Conservation (phyloP, 495 filamentous ascomycete species). For the Friedmanniomyces simplex region DNA sequence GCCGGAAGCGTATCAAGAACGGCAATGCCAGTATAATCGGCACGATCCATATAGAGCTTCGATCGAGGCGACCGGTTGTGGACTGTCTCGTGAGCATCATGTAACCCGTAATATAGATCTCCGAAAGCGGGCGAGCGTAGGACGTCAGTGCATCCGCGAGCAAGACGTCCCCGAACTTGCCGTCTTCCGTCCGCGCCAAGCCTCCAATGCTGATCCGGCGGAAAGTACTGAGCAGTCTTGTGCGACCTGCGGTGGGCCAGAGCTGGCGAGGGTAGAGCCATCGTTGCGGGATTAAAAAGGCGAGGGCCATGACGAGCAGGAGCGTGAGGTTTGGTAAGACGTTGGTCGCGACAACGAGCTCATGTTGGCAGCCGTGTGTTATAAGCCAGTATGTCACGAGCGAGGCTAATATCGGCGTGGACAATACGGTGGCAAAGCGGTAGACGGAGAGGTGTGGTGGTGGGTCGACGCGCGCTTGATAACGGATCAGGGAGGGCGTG, state of each 20-base stretch:
- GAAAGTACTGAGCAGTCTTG: conserved; percentile 59
- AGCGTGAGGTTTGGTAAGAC: conserved; percentile 67
- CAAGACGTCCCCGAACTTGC: conserved; percentile 87
- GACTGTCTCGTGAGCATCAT: conserved; percentile 58
- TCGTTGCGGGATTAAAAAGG: conserved; percentile 60
- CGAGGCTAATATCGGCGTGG: conserved; percentile 55
- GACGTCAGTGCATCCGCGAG: conserved; percentile 92
- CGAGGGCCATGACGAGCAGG: conserved; percentile 53
- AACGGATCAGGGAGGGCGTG: conserved; percentile 67
- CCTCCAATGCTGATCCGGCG: conserved; percentile 67
- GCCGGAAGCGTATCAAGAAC: conserved; percentile 73
- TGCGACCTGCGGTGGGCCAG: conserved; percentile 59
- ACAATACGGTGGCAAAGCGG: conserved; percentile 66
- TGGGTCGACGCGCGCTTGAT: conserved; percentile 50
- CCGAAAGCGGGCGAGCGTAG: conserved; percentile 83
- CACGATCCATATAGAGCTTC: conserved; percentile 61
- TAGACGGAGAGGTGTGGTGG: conserved; percentile 68
- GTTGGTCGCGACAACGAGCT: not conserved
- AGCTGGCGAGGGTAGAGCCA: conserved; percentile 6
- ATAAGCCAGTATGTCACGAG: conserved; percentile 72
- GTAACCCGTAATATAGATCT: conserved; percentile 81
- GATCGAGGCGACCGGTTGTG: conserved; percentile 69
- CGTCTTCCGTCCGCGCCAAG: conserved; percentile 66
- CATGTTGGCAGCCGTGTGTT: conserved; percentile 47
- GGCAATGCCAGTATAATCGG: conserved; percentile 74